Evolutionary conservation across 2,329 filamentous ascomycete species (phyloP), one percentile per base, ranked within the genome.

Genomic region (Cercospora zeina): DNA sequence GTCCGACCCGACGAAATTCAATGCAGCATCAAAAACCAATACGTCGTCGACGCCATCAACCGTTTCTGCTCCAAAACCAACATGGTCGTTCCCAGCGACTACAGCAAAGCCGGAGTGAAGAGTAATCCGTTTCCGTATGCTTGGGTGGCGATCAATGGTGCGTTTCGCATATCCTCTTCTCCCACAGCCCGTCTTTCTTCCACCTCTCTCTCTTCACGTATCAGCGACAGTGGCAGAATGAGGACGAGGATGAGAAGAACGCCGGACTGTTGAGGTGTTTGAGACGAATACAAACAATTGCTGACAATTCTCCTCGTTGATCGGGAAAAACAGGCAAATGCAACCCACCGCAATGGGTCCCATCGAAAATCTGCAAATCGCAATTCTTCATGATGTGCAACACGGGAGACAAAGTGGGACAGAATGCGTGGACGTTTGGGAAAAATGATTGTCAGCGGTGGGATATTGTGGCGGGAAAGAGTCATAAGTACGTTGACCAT

Each of bases 381-480:
- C 60, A 62, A 16, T 62, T 62, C 50, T 58, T 54, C 31, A 16
- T 54, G 10, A 58, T 58, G 55, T 62, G 60, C 31, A 45, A 53
- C 21, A 50, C 31, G 9, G 60, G 60, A 9, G 49, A 58, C 21
- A 21, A 10, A 3, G 36, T 58, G 7, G 60, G 60, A 0, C 16
- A 42, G 7, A 58, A 54, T 1, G 16, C 33, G 4, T 27, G 37
- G 47, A 62, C 11, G 3, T 62, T 37, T 50, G 60, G 60, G 2
- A 47, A 14, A 14, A 51, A 59, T n/a, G 24, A 50, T 9, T 62
- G 60, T 14, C 60, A 62, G 30, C 39, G 10, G 8, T 62, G 60
- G 60, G 60, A 58, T 11, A 37, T 62, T n/a, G 27, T 34, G 24
- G 49, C 58, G n/a, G 34, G 33, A 3, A 60, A 33, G 34, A 47